A percentile compares a stretch with the other conserved stretches of the same genome.
Conservation (phyloP, 1,139 yeast species). For the Scheffersomyces parashehatae region DNA sequence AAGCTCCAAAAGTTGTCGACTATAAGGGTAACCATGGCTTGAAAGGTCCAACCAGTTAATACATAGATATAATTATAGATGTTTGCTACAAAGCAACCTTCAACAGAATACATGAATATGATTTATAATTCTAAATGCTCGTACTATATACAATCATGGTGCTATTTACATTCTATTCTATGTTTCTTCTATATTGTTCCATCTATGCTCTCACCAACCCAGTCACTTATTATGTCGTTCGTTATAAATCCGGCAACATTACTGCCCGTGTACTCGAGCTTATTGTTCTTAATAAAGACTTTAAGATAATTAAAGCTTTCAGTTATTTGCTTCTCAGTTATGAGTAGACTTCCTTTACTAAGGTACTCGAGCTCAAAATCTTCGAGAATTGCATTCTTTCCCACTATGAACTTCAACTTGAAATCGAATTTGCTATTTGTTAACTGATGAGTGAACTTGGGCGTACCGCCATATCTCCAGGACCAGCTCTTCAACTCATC, state of each 20-base stretch:
- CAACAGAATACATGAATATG: neutral
- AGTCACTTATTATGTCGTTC: constrained; percentile 45
- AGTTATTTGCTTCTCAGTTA: constrained; percentile 16
- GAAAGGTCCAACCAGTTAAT: constrained; percentile 15
- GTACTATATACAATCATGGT: neutral
- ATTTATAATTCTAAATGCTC: neutral
- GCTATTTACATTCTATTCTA: neutral
- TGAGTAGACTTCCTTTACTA: constrained; percentile 13
- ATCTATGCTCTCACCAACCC: constrained; percentile 50
- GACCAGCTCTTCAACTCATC: constrained; percentile 56
- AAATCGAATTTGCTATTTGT: constrained; percentile 30
- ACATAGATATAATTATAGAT: neutral
- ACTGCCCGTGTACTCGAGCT: constrained; percentile 42
- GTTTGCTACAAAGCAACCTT: too few species aligned
- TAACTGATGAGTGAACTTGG: constrained; percentile 56
- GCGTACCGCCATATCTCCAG: constrained; percentile 76
- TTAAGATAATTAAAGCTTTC: constrained; percentile 33
- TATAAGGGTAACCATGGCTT: constrained; percentile 62
- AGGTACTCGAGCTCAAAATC: constrained; percentile 18
- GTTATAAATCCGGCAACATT: constrained; percentile 46
- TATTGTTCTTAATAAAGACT: constrained; percentile 23
- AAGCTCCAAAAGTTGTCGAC: constrained; percentile 48
- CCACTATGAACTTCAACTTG: constrained; percentile 40
- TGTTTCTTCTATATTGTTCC: constrained; percentile 42
- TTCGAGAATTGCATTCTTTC: constrained; percentile 36